Base-by-base conservation (phyloP, 2,329 filamentous ascomycete species). In the Fusarium sp. region DNA sequence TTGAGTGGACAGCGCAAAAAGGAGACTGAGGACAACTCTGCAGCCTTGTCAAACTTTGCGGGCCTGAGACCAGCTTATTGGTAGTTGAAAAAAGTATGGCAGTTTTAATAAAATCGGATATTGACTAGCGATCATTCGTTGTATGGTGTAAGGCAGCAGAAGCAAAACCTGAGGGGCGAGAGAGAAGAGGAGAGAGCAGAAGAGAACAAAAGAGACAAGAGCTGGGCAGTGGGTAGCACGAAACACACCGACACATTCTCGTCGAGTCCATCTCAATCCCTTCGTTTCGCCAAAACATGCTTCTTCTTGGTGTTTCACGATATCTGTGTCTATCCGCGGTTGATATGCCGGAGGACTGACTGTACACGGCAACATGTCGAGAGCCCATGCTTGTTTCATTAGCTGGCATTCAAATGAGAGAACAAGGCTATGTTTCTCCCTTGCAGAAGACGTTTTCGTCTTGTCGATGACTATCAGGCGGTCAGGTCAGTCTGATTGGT, bases 1-100 rank as follows among this genome's bases (percentile, higher is more conserved):
- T 74, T 89, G 70, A 84, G 84, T 39, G 90, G 90, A 14, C 88
- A 92, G 70, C 81, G 89, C 58, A 91, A 90, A 76, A 88, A 86
- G 70, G 88, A 91, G 53, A 83, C 88, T 55, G 79, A 81, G 19
- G 81, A 80, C 54, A 78, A 74, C 53, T 50, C 71, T 10, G 77
- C 82, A 49, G 75, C 80, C 6, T 65, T 83, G 65, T 79, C 83
- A 21, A 83, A 80, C 67, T 87, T 88, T 72, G 79, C 83, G 33
- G 85, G 85, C 15, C 72, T 88, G 67, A 78, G 85, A 61, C 84
- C 85, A 49, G 77, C 83, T 17, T 87, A 87, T 70, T 88, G 84
- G 84, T 86, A 80, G 58, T 54, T 57, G 41, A 49, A 52, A 58
- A 58, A 70, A 43, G 38, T 19, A 48, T 17, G 35, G 31, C 46